phyloP scores from a whole-genome alignment of 2,329 filamentous ascomycete genomes.

The Cladosporium colombiae region DNA sequence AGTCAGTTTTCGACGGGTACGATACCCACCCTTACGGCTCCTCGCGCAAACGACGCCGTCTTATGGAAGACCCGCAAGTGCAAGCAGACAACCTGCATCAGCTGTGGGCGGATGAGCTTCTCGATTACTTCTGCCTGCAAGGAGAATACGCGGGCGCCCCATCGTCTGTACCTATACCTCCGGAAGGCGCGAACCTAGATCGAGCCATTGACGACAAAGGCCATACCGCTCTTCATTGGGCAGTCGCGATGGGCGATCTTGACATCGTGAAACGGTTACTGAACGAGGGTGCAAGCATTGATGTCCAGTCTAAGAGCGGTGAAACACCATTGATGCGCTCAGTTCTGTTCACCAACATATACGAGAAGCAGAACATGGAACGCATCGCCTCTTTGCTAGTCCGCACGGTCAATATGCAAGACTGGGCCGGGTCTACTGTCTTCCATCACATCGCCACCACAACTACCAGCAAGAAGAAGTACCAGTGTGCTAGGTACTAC shows the following conservation, averaged over 20 bases:
- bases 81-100: conserved; percentile 79
- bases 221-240: conserved; percentile 95
- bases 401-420: conserved; percentile 75
- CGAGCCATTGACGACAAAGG: conserved; percentile 90
- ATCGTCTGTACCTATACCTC: conserved; percentile 71
- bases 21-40: conserved; percentile 66
- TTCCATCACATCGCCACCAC: conserved; percentile 93
- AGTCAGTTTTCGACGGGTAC: conserved; percentile 82
- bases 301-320: conserved; percentile 61
- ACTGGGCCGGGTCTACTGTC: conserved; percentile 80
- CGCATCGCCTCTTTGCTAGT: conserved; percentile 80
- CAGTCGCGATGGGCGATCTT: conserved; percentile 93
- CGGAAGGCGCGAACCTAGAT: conserved; percentile 82
- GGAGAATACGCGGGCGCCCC: conserved; percentile 59
- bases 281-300: conserved; percentile 73
- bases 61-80: conserved; percentile 54
- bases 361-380: conserved; percentile 88
- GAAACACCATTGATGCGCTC: conserved; percentile 94
- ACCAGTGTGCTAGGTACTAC: conserved; percentile 89
- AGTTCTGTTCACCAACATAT: conserved; percentile 95
- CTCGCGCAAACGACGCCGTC: conserved; percentile 76
- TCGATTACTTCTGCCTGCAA: conserved; percentile 89
- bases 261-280: conserved; percentile 88
- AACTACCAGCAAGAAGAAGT: conserved; percentile 81
- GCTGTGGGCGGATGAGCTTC: conserved; percentile 85